Percentiles rank a stretch among this genome's conserved stretches.
These are phyloP conservation scores for Zalerion maritima DNA, from an alignment of 495 filamentous ascomycete species.

Conservation along the genomic window DNA sequence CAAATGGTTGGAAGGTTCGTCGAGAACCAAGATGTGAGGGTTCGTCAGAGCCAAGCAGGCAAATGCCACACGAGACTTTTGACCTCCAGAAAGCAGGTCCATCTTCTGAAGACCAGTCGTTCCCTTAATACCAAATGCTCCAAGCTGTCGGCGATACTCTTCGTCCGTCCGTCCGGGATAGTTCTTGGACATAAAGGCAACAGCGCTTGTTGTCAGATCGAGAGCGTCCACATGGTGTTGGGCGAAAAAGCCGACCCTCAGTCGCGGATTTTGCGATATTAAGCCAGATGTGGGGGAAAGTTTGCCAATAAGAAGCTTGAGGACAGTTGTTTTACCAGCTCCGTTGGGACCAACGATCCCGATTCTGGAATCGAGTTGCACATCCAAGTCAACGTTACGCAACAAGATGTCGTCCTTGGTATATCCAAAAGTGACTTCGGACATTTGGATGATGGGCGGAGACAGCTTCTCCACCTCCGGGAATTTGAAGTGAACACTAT, in stretches of 20 bases:
- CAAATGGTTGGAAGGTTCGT: constrained; percentile 95
- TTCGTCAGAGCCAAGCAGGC: constrained; percentile 83
- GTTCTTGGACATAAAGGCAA: constrained; percentile 86
- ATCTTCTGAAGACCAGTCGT: constrained; percentile 96
- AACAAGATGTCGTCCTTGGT: constrained; percentile 65
- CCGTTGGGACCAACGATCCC: constrained; percentile 98
- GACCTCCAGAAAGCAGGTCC: constrained; percentile 85
- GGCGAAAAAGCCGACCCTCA: constrained; percentile 91
- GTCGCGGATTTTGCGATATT: constrained; percentile 73
- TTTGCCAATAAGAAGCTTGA: constrained; percentile 86
- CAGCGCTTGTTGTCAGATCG: constrained; percentile 74
- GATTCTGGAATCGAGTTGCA: constrained; percentile 94
- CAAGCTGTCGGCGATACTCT: constrained; percentile 90
- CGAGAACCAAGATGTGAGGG: constrained; percentile 93
- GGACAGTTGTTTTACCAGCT: constrained; percentile 91
- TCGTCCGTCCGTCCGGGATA: constrained; percentile 88
- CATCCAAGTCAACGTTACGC: constrained; percentile 77
- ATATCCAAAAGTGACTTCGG: constrained; percentile 83
- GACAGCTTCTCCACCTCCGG: constrained; percentile 96
- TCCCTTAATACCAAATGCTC: constrained; percentile 96
- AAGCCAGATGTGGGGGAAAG: constrained; percentile 62
- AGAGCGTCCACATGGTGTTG: constrained; percentile 98
- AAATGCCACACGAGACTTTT: constrained; percentile 97
- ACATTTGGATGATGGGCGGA: constrained; percentile 97
- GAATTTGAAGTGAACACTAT: constrained; percentile 94